Base-by-base conservation (phyloP, 192 early-diverging fungal species). In the Entomortierella lignicola region DNA sequence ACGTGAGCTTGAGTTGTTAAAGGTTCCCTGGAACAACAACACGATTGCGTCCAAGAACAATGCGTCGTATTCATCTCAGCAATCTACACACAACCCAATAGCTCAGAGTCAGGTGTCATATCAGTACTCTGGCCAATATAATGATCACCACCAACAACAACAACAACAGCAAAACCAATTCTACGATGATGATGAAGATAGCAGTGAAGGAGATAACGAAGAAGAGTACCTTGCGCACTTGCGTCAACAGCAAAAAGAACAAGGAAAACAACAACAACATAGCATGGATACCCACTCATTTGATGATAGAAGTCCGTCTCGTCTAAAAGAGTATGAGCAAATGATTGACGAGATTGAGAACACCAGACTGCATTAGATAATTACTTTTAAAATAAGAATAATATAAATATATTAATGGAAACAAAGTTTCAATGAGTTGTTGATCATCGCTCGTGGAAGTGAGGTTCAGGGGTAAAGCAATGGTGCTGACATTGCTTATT, bases 341-440 rank as follows among this genome's bases (percentile, higher is more conserved):
- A 55, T 70, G 75, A 79, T 79, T 55, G 75, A 79, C 17, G 75
- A 79, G 55, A 79, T 79, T 48, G 67, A 79, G 44, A 77, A 64
- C 18, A 2, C 66, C 4, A 48, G 74, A 31, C 42, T 77, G 34
- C 66, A 37, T 37, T 37, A 37, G 34, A 37, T 37, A 37, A 30
- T 37, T 58, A 32, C 3, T 30, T 20, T 58, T 58, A 58, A 7
- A 10, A 20, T 58, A 18, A 37, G 4, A 37, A 17, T n/a, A 15
- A 15, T 18, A 23, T 29, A 20, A 17, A 21, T 50, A 17, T 17
- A 4, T 25, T 39, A 55, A 39, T 34, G n/a, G n/a, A n/a, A n/a
- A n/a, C n/a, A n/a, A n/a, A n/a, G n/a, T n/a, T n/a, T n/a, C n/a
- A n/a, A n/a, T n/a, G n/a, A n/a, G n/a, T n/a, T n/a, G n/a, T n/a